Evolutionary conservation across 1,284 basidiomycete genomes (phyloP), one percentile per base, ranked within the genome.

Genomic region (Sporisorium exsertum): DNA sequence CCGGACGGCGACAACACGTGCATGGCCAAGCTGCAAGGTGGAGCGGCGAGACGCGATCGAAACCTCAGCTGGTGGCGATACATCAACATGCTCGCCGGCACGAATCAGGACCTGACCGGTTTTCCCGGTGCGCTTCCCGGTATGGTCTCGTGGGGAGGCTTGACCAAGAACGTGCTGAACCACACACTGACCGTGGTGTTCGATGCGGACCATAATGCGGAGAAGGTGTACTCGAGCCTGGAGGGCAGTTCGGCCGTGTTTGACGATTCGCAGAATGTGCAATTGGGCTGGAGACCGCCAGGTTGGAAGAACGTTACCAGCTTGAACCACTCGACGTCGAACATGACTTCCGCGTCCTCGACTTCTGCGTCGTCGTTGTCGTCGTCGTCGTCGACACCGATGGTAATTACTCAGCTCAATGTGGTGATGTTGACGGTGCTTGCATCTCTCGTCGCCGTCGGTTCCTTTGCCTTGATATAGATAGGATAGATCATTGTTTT

Each of bases 11-110:
- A 85, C 66, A 74, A 80, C 27, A 76, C 77, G n/a, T 84, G 84
- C 61, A 82, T 82, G 81, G 84, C 82, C 27, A 63, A 75, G 22
- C 67, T 83, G 13, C 83, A 82, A 52, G 83, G 83, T 26, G 83
- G 83, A n/a, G 65, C 46, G 2, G 72, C 77, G 15, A 69, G 84
- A 6, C 69, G 82, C 16, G 80, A 84, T 65, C 80, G 84, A 24
- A 84, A 82, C 63, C 58, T 84, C 9, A 64, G 60, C 49, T 85
- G 82, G 79, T 85, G 81, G 81, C 54, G 77, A 13, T 84, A 84
- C 72, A 56, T 84, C 51, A 84, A 84, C 66, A 75, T 64, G 33
- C 72, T 85, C 22, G 81, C 78, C 3, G 55, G 73, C 2, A 84
- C 82, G 13, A 65, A 73, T 12, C 64, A 81, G 59, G 77, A 81